Base-by-base conservation (phyloP, 805 yeast genomes). In the Teunomyces atbi region DNA sequence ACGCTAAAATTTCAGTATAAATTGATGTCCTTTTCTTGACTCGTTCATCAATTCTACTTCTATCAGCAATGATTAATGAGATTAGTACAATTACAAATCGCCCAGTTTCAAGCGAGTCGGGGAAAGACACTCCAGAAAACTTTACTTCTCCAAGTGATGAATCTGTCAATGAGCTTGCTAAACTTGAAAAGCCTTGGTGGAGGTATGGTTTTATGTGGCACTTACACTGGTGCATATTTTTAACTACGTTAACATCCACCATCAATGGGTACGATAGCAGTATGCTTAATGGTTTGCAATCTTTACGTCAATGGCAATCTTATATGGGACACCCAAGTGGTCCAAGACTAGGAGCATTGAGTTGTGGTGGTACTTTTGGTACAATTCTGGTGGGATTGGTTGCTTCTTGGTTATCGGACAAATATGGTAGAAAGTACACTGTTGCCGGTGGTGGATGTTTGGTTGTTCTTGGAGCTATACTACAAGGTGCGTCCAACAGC, bases 241-340 rank as follows among this genome's bases (percentile, higher is more conserved):
- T 75, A 20, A 64, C 71, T 46, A 68, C 79, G 19, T 58, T 77
- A 34, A 66, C 78, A 19, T 71, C 82, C 7, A 71, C 79, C 42
- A 75, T 73, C 51, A 70, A 49, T 36, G 63, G 63, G 3, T 59
- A 56, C 42, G 63, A 59, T 44, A 57, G 60, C 20, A 49, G 55
- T 11, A 64, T 78, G 68, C 59, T 78, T 54, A 77, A 78, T 51
- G 79, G 79, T 33, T 64, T 78, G 49, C 82, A 78, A 54, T 61
- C 77, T 10, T 65, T 75, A 54, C 49, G 57, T 1, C 55, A 58
- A 26, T 79, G 81, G 79, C 58, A 59, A 46, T 47, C 55, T 5
- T 66, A 64, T 30, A 68, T 78, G 58, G 56, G 54, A n/a, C 38
- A 50, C 45, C 62, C 63, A 6, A 27, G 42, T n/a, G 61, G 62